phyloP scores from a whole-genome alignment of 768 basidiomycete species.

The Lentinula raphanica region DNA sequence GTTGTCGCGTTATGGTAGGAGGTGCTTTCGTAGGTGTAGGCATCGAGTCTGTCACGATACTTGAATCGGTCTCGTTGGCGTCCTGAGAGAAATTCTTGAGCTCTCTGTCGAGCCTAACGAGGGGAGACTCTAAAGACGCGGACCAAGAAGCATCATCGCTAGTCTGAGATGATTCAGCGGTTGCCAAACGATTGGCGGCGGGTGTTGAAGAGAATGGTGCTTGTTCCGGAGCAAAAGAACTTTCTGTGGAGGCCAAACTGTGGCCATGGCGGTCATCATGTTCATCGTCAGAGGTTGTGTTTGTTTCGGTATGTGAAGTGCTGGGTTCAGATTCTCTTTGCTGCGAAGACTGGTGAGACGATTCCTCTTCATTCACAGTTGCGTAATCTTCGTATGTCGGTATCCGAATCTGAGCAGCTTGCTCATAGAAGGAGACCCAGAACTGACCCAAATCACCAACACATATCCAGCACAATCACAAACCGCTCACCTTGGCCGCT shows the following conservation, averaged over 20 bases:
- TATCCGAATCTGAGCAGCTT: constrained; percentile 84
- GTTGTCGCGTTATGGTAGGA: background rate
- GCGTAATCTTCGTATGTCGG: constrained; percentile 68
- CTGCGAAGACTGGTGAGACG: constrained; percentile 39
- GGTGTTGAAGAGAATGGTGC: constrained; percentile 79
- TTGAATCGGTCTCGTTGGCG: constrained; percentile 21
- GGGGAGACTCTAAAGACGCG: constrained; percentile 69
- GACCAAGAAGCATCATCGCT: constrained; percentile 64
- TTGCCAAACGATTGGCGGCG: constrained; percentile 40
- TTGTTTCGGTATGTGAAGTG: constrained; percentile 13
- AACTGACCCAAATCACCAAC: constrained; percentile 48
- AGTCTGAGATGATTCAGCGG: constrained; percentile 34
- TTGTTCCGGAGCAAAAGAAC: constrained; percentile 69
- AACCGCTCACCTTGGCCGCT: constrained; percentile 70
- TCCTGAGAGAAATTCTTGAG: constrained; percentile 50
- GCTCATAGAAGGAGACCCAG: constrained; percentile 95
- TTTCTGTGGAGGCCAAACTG: constrained; percentile 52
- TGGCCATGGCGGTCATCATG: constrained; percentile 28
- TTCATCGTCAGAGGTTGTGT: constrained; percentile 1
- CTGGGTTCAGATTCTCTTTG: constrained; percentile 26
- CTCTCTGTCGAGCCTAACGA: constrained; percentile 60
- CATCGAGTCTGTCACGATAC: constrained; percentile 2
- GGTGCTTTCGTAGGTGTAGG: background rate
- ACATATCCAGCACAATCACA: background rate
- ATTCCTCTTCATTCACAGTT: constrained; percentile 42